These are phyloP conservation scores for Paracoccidioides brasiliensis DNA, from an alignment of 2,329 filamentous ascomycete species.

Conservation along the genomic window DNA sequence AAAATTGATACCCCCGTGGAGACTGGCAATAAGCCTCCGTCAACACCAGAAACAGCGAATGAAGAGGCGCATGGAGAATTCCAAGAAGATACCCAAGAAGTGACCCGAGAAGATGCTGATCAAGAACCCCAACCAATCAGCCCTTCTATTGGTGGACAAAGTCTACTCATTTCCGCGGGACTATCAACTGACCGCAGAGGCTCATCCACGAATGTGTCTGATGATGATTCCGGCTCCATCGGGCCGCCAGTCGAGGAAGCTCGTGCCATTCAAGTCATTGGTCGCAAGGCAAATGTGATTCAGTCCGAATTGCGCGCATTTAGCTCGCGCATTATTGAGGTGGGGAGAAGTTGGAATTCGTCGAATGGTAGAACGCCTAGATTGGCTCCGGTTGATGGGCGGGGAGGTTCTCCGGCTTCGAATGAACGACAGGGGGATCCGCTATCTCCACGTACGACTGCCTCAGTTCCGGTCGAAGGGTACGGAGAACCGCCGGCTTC, in stretches of 20 bases:
- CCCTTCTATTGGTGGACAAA: not conserved
- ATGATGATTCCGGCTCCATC: not conserved
- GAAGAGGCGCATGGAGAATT: not conserved
- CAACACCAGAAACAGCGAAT: not conserved
- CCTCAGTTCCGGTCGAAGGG: too few relatives aligned
- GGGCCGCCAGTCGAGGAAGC: slow-evolving; percentile 1
- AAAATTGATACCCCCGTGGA: not conserved
- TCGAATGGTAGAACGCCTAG: not conserved
- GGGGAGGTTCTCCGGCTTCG: too few relatives aligned
- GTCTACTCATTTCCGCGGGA: not conserved
- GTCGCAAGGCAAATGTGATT: slow-evolving; percentile 1
- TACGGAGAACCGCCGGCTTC: too few relatives aligned
- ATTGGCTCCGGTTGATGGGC: not conserved
- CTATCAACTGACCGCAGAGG: not conserved
- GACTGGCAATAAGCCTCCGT: not conserved
- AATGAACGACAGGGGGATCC: too few relatives aligned
- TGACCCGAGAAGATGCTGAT: not conserved
- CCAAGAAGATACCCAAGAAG: not conserved
- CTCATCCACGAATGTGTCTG: not conserved
- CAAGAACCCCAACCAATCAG: not conserved
- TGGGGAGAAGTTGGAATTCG: not conserved
- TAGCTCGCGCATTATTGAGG: not conserved
- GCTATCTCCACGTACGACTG: too few relatives aligned
- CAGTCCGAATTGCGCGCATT: not conserved
- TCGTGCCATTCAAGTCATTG: not conserved